Conservation (phyloP, 306 rosid species). For the Cicer yamashitae region DNA sequence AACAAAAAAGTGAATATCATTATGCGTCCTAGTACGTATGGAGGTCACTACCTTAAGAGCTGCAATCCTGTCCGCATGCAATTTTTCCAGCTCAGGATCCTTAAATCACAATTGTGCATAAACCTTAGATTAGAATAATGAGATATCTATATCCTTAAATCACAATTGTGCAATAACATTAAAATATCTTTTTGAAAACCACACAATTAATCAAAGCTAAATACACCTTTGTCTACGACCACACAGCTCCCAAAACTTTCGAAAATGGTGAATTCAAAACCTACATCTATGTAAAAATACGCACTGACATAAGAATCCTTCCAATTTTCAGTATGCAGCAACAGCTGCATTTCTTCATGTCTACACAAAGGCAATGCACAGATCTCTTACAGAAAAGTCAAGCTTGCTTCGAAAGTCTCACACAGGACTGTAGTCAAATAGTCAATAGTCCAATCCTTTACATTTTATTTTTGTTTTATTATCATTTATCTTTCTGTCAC, state of each 20-base stretch:
- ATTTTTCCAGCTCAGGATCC: constrained; percentile 96
- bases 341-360: neutral
- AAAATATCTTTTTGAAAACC: too few species aligned
- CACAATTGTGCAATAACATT: too few species aligned
- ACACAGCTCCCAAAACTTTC: neutral
- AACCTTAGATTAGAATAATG: constrained; percentile 23
- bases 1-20: constrained; percentile 32
- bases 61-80: constrained; percentile 93
- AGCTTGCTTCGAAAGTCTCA: neutral
- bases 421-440: neutral
- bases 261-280: neutral
- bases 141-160: neutral
- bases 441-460: neutral
- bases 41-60: constrained; percentile 75
- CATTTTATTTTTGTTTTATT: neutral
- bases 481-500: neutral
- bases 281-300: neutral
- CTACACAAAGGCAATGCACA: neutral
- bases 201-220: neutral
- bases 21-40: constrained; percentile 11
- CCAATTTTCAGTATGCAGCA: neutral
- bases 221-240: neutral
- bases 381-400: neutral
- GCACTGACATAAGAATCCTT: neutral
- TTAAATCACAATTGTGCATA: constrained; percentile 50